Conservation (phyloP, 2,329 filamentous ascomycete species). For the Aspergillus transmontanensis region DNA sequence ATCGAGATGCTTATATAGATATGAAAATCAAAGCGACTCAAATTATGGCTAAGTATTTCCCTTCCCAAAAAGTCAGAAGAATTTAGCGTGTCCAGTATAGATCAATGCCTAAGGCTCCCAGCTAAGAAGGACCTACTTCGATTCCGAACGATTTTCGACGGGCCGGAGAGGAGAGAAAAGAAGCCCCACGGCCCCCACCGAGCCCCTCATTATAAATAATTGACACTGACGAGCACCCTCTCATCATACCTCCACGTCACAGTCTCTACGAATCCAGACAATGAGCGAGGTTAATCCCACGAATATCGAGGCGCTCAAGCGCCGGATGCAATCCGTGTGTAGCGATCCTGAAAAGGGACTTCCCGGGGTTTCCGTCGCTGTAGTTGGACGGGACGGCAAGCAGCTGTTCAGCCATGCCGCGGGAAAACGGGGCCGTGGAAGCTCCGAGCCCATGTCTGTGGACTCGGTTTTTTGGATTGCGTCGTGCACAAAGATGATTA, state of each 20-base stretch:
- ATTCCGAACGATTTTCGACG: not conserved
- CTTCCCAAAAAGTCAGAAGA: no score
- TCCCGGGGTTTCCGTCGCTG: constrained; percentile 50
- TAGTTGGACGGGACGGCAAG: constrained; percentile 51
- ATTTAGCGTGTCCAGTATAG: no score
- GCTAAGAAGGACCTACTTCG: no score
- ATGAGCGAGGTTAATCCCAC: not conserved
- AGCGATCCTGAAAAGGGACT: constrained; percentile 42
- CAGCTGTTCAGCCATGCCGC: constrained; percentile 53
- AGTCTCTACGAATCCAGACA: not conserved
- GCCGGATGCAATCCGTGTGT: constrained; percentile 12
- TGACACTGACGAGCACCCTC: not conserved
- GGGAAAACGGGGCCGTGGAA: constrained; percentile 49
- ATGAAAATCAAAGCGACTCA: no score
- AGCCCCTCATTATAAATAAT: not conserved
- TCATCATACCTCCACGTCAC: not conserved
- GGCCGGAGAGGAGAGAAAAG: not conserved
- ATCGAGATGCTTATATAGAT: no score
- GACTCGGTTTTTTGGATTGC: constrained; percentile 64
- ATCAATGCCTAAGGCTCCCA: not conserved
- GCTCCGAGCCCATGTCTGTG: constrained; percentile 56
- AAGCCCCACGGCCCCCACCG: not conserved
- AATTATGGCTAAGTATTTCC: no score
- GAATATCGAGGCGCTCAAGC: not conserved
- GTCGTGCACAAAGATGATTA: constrained; percentile 53